Evolutionary conservation across 2,329 filamentous ascomycete genomes (phyloP), one percentile per base, ranked within the genome.

Genomic region (Talaromyces sp.): DNA sequence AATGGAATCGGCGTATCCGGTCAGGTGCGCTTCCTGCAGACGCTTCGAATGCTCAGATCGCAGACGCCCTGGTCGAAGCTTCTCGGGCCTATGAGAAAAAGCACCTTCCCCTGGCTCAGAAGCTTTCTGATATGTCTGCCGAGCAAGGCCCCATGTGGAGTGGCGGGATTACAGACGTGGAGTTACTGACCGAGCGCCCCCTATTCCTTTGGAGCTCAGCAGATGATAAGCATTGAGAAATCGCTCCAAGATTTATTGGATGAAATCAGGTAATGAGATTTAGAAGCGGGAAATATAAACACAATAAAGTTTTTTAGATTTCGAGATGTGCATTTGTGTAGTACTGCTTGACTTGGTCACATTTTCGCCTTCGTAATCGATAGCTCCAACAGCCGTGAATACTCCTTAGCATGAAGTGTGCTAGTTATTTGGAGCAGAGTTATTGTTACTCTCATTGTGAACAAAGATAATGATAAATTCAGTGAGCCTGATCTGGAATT

Each of bases 291-390:
- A 6, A 27, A 5, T 27, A 27, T 27, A 27, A 27, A 27, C 3
- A 27, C 27, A 27, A 27, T 27, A 27, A 27, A 27, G 1, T 6
- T 27, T 31, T 31, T 60, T 14, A 64, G 54, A 37, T 37, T 43
- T 11, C 56, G 62, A 13, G 62, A 64, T 5, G 45, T 84, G 80
- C 87, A 90, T 66, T 87, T 72, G 82, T 84, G 75, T 88, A 90
- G 54, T 82, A 77, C 19, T 86, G 83, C 73, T 87, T 88, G 68
- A 83, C 84, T 75, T 90, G 87, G 70, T 89, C 87, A 72, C 88
- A 90, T 81, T 90, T 90, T 81, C 89, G 89, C 69, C 87, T 79
- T 73, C 88, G 84, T 68, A 90, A 77, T 68, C 87, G 83, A 76
- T 88, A 90, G 72, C 86, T 89, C 75, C 87, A 89, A 79, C 87